phyloP scores from a whole-genome alignment of 805 yeast species.

The Trichomonascus vanleenenianus region DNA sequence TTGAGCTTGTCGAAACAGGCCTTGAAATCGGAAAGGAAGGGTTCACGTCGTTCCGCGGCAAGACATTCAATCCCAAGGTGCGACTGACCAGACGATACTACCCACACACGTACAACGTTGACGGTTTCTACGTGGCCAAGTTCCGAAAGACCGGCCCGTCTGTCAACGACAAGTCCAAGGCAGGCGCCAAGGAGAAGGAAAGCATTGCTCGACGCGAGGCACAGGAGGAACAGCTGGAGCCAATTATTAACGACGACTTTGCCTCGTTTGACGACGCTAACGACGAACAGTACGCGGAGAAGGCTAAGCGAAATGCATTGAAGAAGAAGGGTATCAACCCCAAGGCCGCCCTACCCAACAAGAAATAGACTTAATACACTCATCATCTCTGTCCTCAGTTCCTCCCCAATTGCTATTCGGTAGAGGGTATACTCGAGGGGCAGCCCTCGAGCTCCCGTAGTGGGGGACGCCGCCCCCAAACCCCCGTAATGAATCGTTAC shows the following conservation, averaged over 20 bases:
- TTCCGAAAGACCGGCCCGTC: conserved; percentile 85
- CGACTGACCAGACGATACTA: conserved; percentile 88
- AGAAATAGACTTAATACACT: not conserved
- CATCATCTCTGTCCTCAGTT: too few species aligned
- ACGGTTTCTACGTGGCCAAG: conserved; percentile 97
- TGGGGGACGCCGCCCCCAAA: too few species aligned
- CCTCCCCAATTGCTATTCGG: too few species aligned
- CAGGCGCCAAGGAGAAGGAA: conserved; percentile 85
- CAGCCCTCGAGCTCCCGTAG: too few species aligned
- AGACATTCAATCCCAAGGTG: conserved; percentile 71
- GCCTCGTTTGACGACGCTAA: conserved; percentile 71
- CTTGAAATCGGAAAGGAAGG: conserved; percentile 94
- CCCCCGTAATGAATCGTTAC: too few species aligned
- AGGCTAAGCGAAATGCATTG: conserved; percentile 34
- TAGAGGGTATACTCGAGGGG: too few species aligned
- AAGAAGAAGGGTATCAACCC: conserved; percentile 29
- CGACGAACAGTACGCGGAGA: conserved; percentile 65
- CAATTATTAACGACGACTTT: conserved; percentile 78
- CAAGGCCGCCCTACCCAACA: conserved; percentile 2
- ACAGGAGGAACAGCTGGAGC: conserved; percentile 48
- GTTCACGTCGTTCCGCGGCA: conserved; percentile 88
- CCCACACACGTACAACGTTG: conserved; percentile 98
- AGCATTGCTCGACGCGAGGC: conserved; percentile 72
- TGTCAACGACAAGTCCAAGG: conserved; percentile 75
- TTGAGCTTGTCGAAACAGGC: conserved; percentile 86